A percentile compares a stretch with the other conserved stretches of the same genome.
These are phyloP conservation scores for Thelephora terrestris DNA, from an alignment of 1,284 basidiomycete genomes.

Conservation along the genomic window DNA sequence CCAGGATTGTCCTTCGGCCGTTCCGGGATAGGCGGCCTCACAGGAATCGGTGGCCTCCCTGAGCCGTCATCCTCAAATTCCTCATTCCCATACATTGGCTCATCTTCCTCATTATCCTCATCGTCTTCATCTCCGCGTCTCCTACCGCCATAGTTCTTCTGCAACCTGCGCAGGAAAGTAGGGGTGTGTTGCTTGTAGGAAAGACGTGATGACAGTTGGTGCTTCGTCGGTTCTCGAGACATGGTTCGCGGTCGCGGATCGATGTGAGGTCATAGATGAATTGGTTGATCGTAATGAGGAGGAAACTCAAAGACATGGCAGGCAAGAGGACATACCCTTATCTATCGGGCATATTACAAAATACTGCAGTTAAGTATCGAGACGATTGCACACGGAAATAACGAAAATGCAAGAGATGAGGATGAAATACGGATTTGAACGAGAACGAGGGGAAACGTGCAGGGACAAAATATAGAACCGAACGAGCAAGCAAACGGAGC, in stretches of 20 bases:
- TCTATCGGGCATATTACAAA: neutral
- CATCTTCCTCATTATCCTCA: conserved; percentile 12
- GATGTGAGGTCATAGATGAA: neutral
- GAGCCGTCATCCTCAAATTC: conserved; percentile 42
- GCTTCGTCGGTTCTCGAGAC: conserved; percentile 20
- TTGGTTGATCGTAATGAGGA: too few species aligned
- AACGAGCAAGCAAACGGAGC: too few species aligned
- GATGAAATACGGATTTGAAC: too few species aligned
- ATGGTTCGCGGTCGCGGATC: neutral
- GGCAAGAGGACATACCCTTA: too few species aligned
- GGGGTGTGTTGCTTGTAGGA: conserved; percentile 19
- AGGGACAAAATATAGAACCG: too few species aligned
- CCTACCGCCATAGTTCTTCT: conserved; percentile 14
- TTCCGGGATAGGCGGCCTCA: conserved; percentile 60
- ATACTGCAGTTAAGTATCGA: too few species aligned
- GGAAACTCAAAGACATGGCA: too few species aligned
- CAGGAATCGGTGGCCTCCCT: conserved; percentile 65
- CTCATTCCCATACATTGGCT: conserved; percentile 7
- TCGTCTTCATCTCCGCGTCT: conserved; percentile 11
- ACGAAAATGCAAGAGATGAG: too few species aligned
- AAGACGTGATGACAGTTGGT: conserved; percentile 21
- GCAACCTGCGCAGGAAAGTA: conserved; percentile 19
- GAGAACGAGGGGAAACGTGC: too few species aligned
- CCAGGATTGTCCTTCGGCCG: conserved; percentile 64
- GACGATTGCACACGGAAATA: too few species aligned